Percentiles rank a stretch among this genome's conserved stretches.
These are phyloP conservation scores for Colletotrichum australisinense DNA, from an alignment of 2,329 filamentous ascomycete species.

Conservation along the genomic window DNA sequence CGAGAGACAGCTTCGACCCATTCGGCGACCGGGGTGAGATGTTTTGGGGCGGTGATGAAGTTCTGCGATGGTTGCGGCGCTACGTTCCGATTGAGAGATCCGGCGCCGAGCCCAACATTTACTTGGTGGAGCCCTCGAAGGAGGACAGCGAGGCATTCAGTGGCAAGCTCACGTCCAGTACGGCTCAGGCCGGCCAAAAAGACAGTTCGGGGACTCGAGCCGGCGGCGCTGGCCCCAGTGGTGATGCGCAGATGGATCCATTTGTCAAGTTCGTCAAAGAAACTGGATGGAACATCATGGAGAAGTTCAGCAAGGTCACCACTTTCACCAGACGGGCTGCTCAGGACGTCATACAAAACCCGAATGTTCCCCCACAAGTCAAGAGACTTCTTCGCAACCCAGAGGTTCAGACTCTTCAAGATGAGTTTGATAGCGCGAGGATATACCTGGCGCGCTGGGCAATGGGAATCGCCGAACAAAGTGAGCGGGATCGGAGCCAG, in stretches of 20 bases:
- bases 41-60: constrained; percentile 98
- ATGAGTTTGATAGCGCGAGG: constrained; percentile 96
- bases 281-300: constrained; percentile 94
- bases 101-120: constrained; percentile 88
- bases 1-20: constrained; percentile 88
- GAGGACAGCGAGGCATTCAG: constrained; percentile 90
- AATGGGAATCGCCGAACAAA: constrained; percentile 98
- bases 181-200: constrained; percentile 54
- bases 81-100: constrained; percentile 89
- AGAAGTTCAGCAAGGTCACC: constrained; percentile 97
- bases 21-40: constrained; percentile 87
- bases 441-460: constrained; percentile 97
- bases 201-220: constrained; percentile 43
- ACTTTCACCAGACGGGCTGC: constrained; percentile 94
- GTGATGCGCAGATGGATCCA: constrained; percentile 87
- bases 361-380: constrained; percentile 89
- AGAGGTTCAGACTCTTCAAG: constrained; percentile 93
- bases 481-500: constrained; percentile 85
- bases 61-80: constrained; percentile 87
- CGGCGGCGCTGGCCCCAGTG: constrained; percentile 48
- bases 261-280: constrained; percentile 95
- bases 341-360: constrained; percentile 91
- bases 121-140: constrained; percentile 86
- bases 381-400: constrained; percentile 87
- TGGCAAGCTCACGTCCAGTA: constrained; percentile 64